phyloP scores from a whole-genome alignment of 768 basidiomycete species.

The Punctularia strigosozonata region DNA sequence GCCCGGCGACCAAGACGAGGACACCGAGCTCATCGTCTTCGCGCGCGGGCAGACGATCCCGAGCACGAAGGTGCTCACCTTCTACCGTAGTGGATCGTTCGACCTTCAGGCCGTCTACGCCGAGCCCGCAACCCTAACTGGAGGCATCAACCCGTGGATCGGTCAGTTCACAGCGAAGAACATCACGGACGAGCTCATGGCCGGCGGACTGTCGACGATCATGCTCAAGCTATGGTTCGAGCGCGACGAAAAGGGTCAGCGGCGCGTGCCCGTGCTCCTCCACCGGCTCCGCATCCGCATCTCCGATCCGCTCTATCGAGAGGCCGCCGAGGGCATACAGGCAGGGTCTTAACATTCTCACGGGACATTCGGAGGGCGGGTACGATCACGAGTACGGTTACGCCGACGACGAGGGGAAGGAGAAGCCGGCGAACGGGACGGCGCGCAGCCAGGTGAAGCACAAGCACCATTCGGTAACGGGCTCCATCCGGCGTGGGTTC shows the following conservation, averaged over 20 bases:
- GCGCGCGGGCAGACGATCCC: conserved; percentile 76
- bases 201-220: conserved; percentile 66
- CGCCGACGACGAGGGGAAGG: conserved; percentile 7
- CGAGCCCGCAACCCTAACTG: conserved; percentile 60
- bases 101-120: conserved; percentile 81
- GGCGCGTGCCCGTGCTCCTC: conserved; percentile 70
- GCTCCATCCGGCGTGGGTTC: conserved; percentile 40
- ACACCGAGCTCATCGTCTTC: conserved; percentile 88
- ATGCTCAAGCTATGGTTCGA: conserved; percentile 81
- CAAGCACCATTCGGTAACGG: conserved; percentile 24
- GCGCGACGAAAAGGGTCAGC: conserved; percentile 68
- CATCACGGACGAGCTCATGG: conserved; percentile 59
- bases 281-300: conserved; percentile 76
- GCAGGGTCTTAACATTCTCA: conserved; percentile 65
- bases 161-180: conserved; percentile 72
- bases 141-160: conserved; percentile 76
- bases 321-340: conserved; percentile 86
- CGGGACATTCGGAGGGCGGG: conserved; percentile 26
- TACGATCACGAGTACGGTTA: too few relatives aligned
- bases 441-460: conserved; percentile 1
- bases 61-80: conserved; percentile 91
- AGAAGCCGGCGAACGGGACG: not conserved
- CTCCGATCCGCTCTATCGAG: conserved; percentile 80
- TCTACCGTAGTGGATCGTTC: conserved; percentile 84
- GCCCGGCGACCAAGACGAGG: conserved; percentile 71